Conservation (phyloP, 2,329 filamentous ascomycete genomes). For the Aureobasidium sp. region DNA sequence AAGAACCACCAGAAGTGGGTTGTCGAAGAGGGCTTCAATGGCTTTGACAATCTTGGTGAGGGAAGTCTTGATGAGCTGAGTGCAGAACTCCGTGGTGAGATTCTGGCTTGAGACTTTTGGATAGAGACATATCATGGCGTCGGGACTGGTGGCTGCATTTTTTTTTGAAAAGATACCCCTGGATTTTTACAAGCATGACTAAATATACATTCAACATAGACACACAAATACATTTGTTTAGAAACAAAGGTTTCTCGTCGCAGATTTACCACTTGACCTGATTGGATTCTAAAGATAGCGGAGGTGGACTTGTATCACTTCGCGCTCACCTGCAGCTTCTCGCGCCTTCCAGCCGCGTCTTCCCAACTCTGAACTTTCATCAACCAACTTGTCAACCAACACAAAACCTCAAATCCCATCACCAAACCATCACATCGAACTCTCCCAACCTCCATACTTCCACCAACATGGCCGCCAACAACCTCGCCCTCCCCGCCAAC, state of each 20-base stretch:
- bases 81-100: slow-evolving; percentile 16
- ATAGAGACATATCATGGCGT: not conserved
- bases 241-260: not conserved
- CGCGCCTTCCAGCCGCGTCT: not conserved
- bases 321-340: not conserved
- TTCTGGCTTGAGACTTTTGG: not conserved
- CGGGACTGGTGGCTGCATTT: not conserved
- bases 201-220: slow-evolving; percentile 3
- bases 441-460: not conserved
- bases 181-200: not conserved
- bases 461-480: not conserved
- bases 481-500: not conserved
- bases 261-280: not conserved
- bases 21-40: slow-evolving; percentile 79
- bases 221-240: not conserved
- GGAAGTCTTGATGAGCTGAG: slow-evolving; percentile 23
- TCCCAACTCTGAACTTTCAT: not conserved
- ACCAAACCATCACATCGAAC: not conserved
- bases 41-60: slow-evolving; percentile 47
- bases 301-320: not conserved
- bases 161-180: slow-evolving; percentile 6
- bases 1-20: slow-evolving; percentile 59
- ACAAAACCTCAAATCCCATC: not conserved
- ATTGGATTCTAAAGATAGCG: too few relatives aligned
- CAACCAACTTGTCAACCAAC: not conserved